Evolutionary conservation across 2,329 filamentous ascomycete species (phyloP), one percentile per base, ranked within the genome.

Genomic region (Xylaria sp.): DNA sequence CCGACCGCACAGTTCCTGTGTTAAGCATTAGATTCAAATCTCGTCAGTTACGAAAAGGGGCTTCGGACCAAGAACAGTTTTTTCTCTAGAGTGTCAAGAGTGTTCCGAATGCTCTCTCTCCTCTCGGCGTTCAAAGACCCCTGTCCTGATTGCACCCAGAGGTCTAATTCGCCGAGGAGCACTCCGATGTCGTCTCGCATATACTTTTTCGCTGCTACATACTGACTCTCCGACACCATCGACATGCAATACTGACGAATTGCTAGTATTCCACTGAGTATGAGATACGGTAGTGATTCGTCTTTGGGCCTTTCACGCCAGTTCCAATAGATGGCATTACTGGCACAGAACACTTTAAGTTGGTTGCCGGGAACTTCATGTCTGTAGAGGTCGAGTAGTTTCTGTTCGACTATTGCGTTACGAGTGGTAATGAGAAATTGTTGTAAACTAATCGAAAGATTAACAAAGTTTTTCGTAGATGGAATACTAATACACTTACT

Each of bases 101-200:
- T 74, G 0, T 77, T 61, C 1, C 81, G 76, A 1, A 84, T 75
- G 0, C 65, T 68, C 37, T 74, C 73, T 56, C 80, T 83, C 13
- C 75, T 74, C 69, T 85, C 82, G 0, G 79, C 80, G 55, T 72
- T 77, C 23, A 77, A 73, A 37, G 74, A 81, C 0, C 81, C 79
- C 0, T 80, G 78, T 0, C 83, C 83, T 28, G 82, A 81, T 60
- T 82, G 76, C 1, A 85, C 78, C 84, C 84, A 87, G 0, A 85
- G 77, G 6, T 80, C 75, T 1, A 84, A 66, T 1, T 82, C 78
- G 20, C 78, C 79, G 1, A 86, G 70, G 2, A 86, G 73, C 0
- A 78, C 80, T 0, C 82, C 81, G 13, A 86, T 80, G 15, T 82
- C 75, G 31, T 83, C 75, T 1, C 75, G 70, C 59, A 86, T 81